Conservation (phyloP, 306 rosid species). For the Benincasa hispida region DNA sequence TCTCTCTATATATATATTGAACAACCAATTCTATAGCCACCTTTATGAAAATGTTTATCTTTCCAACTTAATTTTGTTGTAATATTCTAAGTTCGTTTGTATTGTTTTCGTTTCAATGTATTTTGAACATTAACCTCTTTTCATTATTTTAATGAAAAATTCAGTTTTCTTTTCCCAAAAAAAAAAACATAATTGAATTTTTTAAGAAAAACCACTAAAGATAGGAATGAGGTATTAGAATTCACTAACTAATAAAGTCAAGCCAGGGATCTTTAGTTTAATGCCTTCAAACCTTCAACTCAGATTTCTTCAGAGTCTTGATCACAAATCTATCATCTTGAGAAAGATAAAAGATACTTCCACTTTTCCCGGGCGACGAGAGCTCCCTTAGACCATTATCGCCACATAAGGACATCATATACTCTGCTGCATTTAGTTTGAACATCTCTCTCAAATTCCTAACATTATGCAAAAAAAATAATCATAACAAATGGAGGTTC, state of each 20-base stretch:
- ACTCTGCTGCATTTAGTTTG: slow-evolving; percentile 93
- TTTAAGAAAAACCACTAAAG: background rate
- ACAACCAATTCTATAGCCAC: no score
- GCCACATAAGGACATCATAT: slow-evolving; percentile 98
- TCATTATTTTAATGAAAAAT: no score
- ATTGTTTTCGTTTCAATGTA: no score
- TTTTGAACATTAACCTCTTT: no score
- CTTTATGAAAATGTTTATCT: no score
- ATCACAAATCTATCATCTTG: slow-evolving; percentile 93
- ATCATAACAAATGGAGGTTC: background rate
- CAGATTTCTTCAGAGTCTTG: slow-evolving; percentile 69
- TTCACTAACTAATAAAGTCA: background rate
- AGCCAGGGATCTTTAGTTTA: background rate
- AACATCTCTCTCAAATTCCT: slow-evolving; percentile 99
- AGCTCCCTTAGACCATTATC: slow-evolving; percentile 80
- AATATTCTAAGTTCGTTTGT: no score
- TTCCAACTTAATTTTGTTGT: no score
- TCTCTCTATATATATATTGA: no score
- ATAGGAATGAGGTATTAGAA: background rate
- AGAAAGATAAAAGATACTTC: slow-evolving; percentile 93
- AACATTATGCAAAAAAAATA: slow-evolving; percentile 3
- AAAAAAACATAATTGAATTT: background rate
- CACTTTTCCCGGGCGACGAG: slow-evolving; percentile 93
- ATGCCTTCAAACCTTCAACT: slow-evolving; percentile 70
- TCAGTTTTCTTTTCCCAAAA: no score